Conservation (phyloP, 148 eudicot species). For the Dianthus caryophyllus region DNA sequence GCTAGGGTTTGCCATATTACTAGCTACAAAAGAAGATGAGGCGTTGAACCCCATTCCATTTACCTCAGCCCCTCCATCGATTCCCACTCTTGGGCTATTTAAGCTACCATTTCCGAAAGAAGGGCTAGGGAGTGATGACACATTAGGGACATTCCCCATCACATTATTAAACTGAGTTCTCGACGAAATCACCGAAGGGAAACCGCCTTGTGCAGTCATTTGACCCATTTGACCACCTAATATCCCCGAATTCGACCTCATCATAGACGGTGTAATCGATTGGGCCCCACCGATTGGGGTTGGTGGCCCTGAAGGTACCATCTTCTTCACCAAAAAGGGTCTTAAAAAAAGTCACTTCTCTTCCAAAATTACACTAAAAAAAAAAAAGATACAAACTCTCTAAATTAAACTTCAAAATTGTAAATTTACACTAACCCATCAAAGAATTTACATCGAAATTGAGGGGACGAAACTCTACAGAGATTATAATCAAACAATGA, state of each 20-base stretch:
- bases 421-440: constrained; percentile 19
- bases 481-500: constrained; percentile 21
- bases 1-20: constrained; percentile 40
- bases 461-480: constrained; percentile 31
- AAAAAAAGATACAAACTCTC: constrained; percentile 17
- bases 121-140: constrained; percentile 68
- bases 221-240: constrained; percentile 73
- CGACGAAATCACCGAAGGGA: constrained; percentile 61
- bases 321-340: constrained; percentile 21
- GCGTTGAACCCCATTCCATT: constrained; percentile 70
- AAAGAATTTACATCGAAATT: constrained; percentile 19
- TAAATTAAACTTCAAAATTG: constrained; percentile 27
- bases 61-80: constrained; percentile 61
- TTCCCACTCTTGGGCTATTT: constrained; percentile 44
- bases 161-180: constrained; percentile 66
- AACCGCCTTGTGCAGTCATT: constrained; percentile 61
- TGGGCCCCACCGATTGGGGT: constrained; percentile 83
- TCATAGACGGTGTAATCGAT: constrained; percentile 54
- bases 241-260: constrained; percentile 73
- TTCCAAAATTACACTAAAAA: constrained; percentile 10
- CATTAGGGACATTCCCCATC: constrained; percentile 74
- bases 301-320: constrained; percentile 90
- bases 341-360: constrained; percentile 16
- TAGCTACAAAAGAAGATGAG: constrained; percentile 40
- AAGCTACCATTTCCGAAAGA: constrained; percentile 61